Base-by-base conservation (phyloP, 2,329 filamentous ascomycete genomes). In the Pseudogymnoascus sp. region DNA sequence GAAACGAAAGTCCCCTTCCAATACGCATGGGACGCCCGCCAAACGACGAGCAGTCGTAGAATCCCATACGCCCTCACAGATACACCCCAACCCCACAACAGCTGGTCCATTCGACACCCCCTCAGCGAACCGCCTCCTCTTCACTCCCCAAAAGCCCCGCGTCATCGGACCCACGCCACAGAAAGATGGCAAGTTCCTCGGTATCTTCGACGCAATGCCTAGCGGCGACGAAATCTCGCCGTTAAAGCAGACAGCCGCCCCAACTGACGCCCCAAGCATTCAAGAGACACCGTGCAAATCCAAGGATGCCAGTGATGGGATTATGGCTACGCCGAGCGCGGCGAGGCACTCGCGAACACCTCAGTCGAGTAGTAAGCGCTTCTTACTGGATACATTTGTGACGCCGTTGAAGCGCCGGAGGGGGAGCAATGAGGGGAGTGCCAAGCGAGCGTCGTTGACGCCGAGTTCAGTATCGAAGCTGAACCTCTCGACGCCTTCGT, bases 101-200 rank as follows among this genome's bases (percentile, higher is more conserved):
- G 68, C 76, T 20, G 77, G 80, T 38, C 73, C 78, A 58, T 77
- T 78, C 68, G 76, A 76, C 43, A 85, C 84, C 1, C 84, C 85
- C 1, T 80, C 80, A 1, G 75, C 80, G 43, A 77, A 80, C 37
- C 77, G 83, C 30, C 83, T 80, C 62, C 75, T 87, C 5, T 87
- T 87, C 69, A 84, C 82, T 61, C 82, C 84, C 1, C 74, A 74
- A 0, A 77, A 80, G 9, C 82, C 83, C 2, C 84, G 82, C 4
- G 82, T 80, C 0, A 82, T 94, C 63, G 89, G 88, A 2, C 90
- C 90, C 1, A 94, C 90, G 11, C 90, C 90, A 2, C 90, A 93
- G 69, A 84, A 85, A 64, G 88, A 93, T 71, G 90, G 90, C 28
- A 83, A 83, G 18, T 86, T 91, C 1, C 78, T 94, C 2, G 89